Conservation (phyloP, 2,329 filamentous ascomycete species). For the Daldinia sp. region DNA sequence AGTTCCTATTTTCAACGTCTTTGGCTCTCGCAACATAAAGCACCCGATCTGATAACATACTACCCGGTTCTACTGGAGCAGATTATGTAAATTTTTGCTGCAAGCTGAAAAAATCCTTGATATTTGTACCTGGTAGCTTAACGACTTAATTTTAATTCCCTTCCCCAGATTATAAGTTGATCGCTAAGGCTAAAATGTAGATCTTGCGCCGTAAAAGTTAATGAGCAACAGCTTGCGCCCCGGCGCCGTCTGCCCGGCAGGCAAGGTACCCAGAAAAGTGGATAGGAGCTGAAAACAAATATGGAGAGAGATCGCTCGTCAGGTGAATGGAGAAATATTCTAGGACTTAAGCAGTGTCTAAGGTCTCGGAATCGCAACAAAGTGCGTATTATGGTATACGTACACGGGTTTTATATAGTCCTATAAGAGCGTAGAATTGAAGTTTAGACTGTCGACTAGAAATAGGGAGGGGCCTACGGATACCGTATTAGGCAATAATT, state of each 20-base stretch:
- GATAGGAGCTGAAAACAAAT: not conserved
- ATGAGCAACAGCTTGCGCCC: not conserved
- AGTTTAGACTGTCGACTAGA: not conserved
- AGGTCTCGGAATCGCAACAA: not conserved
- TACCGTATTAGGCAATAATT: slow-evolving; percentile 10
- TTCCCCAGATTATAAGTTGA: not conserved
- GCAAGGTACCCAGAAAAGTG: not conserved
- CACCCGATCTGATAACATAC: not conserved
- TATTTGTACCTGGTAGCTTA: not conserved
- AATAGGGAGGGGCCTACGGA: not conserved
- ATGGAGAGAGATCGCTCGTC: not conserved
- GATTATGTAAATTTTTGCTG: not conserved
- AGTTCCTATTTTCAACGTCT: not conserved
- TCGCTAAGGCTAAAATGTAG: not conserved
- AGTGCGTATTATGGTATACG: not conserved
- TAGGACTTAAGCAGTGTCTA: not conserved
- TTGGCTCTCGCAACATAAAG: not conserved
- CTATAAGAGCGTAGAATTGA: not conserved
- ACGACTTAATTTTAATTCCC: not conserved
- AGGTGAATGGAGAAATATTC: not conserved
- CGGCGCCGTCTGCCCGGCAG: not conserved
- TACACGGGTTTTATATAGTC: not conserved
- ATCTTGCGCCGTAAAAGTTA: not conserved
- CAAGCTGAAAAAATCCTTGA: not conserved
- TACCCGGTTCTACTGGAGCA: not conserved